Evolutionary conservation across 768 basidiomycete genomes (phyloP), one percentile per base, ranked within the genome.

Genomic region (Lactarius hengduanensis): DNA sequence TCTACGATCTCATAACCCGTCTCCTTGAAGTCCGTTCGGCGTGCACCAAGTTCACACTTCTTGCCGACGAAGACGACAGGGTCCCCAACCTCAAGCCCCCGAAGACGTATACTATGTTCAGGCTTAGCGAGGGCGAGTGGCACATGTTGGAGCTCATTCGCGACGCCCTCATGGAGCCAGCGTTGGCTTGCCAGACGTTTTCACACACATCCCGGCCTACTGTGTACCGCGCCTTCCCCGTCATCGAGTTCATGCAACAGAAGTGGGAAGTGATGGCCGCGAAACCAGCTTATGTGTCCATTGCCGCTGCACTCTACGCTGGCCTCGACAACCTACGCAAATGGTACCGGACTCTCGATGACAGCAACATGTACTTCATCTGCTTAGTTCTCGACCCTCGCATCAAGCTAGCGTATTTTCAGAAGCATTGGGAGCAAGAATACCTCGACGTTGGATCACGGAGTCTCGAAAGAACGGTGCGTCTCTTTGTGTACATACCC

Each of bases 301-400:
- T 56, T 18, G 55, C 26, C 30, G 7, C 55, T 18, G 30, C 55
- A 7, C 30, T 56, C 30, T 5, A 56, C 0, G 55, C 55, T 34
- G 55, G 55, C 55, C 28, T 56, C 0, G 30, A 16, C 0, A 56
- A 56, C 34, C 55, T 56, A 13, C 2, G 55, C 55, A 56, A 56
- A 32, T 56, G 55, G 55, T 56, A 56, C 55, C 7, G 30, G 34
- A 18, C 4, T 28, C 53, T 54, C 22, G 26, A 54, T 9, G 22
- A 54, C 26, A 54, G 53, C 53, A 54, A 28, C 22, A 54, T 54
- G 22, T 54, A 54, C 53, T 54, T 54, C 53, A 54, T 54, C n/a
- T 54, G 53, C 53, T 28, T 28, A 8, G 26, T 54, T n/a, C 53
- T 54, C 22, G 53, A 54, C 28, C 53, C 53, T 28, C 26, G 53